Evolutionary conservation across 1,139 yeast genomes (phyloP), one percentile per base, ranked within the genome.

Genomic region (Diutina siamensis): DNA sequence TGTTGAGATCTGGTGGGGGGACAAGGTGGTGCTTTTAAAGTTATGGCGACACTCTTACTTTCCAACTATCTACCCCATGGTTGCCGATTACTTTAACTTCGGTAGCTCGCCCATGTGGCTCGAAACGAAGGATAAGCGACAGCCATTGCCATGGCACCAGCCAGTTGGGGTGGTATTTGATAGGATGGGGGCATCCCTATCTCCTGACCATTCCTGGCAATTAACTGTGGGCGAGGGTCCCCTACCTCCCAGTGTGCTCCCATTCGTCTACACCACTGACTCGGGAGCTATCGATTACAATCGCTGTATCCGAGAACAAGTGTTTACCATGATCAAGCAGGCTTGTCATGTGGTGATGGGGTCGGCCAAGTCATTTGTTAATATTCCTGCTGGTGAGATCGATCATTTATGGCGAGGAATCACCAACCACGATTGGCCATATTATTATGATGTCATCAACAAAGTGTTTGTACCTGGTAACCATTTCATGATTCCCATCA

Each of bases 321-420:
- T 35, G 10, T 20, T 35, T 20, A 15, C 40, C 8, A n/a, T 12
- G 13, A 15, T 35, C 8, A 35, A 35, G 20, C 40, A 35, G 15
- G 40, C 28, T 13, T 35, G 40, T 35, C 22, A 20, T n/a, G 40
- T 35, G 28, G 28, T 35, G 10, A 35, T 13, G 19, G 40, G 40
- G 13, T 35, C 40, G 10, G 20, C 40, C 2, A 35, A 35, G 12
- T 15, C 27, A 22, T 7, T 35, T 2, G 20, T 35, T 21, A 21
- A 21, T 12, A 2, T 35, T 3, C 22, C 28, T 4, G 13, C 25
- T 10, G 15, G 12, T 2, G 7, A 35, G 13, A n/a, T 35, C 25
- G 40, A 35, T 22, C 28, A 35, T 18, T 13, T 35, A 1, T 35
- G 40, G 40, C 28, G 27, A 13, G 40, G 27, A 4, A 20, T 35